Evolutionary conservation across 2,329 filamentous ascomycete genomes (phyloP).

Genomic region (Bertia moriformis): DNA sequence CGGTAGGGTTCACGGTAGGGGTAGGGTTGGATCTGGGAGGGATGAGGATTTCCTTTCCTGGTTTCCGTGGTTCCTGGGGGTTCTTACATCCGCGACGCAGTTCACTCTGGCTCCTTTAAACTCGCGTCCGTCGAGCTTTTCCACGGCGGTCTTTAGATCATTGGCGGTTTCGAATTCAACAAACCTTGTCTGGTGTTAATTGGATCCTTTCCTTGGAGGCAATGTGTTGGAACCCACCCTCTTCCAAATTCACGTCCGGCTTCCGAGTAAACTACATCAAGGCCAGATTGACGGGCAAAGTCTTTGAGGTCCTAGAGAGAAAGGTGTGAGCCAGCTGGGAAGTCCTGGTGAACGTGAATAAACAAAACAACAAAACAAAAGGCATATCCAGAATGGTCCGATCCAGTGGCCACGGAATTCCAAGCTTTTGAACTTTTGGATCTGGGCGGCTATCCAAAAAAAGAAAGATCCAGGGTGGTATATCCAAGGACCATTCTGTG

Average conservation of each 20-base stretch:
- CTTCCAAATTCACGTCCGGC: conserved; percentile 83
- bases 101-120: conserved; percentile 82
- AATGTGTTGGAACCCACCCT: conserved; percentile 63
- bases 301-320: conserved; percentile 96
- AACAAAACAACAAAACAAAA: background rate
- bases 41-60: conserved; percentile 10
- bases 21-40: conserved; percentile 51
- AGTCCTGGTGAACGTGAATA: background rate
- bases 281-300: conserved; percentile 88
- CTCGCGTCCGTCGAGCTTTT: conserved; percentile 83
- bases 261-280: conserved; percentile 97
- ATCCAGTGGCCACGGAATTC: too few species aligned
- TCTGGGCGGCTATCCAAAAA: too few species aligned
- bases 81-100: conserved; percentile 72
- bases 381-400: too few species aligned
- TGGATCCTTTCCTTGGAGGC: background rate
- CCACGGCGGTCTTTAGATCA: conserved; percentile 79
- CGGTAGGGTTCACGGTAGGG: conserved; percentile 50
- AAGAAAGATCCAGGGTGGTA: background rate
- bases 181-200: conserved; percentile 42
- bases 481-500: background rate
- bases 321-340: background rate
- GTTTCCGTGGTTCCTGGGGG: conserved; percentile 4
- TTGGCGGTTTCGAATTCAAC: conserved; percentile 92
- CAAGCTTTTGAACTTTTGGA: too few species aligned